Conservation (phyloP, 1,284 basidiomycete genomes). For the Ceratorhiza oryzae-sativae region DNA sequence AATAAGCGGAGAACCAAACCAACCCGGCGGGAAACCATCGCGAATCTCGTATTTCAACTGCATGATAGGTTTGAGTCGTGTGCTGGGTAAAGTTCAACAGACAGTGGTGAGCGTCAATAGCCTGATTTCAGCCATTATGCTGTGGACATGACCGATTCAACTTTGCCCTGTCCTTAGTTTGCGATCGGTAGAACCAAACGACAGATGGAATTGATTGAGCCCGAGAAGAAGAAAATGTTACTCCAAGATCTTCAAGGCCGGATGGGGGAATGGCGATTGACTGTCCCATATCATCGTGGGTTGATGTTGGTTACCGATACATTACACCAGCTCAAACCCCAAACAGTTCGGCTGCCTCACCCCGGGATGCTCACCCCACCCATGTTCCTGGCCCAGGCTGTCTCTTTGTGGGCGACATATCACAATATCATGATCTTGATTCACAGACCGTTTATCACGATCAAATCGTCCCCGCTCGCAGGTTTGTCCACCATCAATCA, state of each 20-base stretch:
- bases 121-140: background rate
- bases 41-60: slow-evolving; percentile 4
- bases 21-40: background rate
- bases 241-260: slow-evolving; percentile 3
- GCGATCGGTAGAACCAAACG: slow-evolving; percentile 24
- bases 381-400: slow-evolving; percentile 19
- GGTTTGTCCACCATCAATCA: slow-evolving; percentile 11
- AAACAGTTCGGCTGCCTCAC: background rate
- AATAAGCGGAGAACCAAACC: background rate
- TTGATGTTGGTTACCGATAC: background rate
- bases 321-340: too few relatives aligned
- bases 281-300: slow-evolving; percentile 30
- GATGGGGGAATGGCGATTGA: slow-evolving; percentile 10
- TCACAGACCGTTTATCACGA: slow-evolving; percentile 27
- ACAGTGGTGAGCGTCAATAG: slow-evolving; percentile 9
- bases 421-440: slow-evolving; percentile 23
- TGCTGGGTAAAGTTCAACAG: slow-evolving; percentile 10
- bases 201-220: slow-evolving; percentile 23
- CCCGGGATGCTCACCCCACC: background rate
- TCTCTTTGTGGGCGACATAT: slow-evolving; percentile 20
- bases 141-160: background rate
- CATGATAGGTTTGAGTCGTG: slow-evolving; percentile 6
- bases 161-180: background rate
- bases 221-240: slow-evolving; percentile 1
- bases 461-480: slow-evolving; percentile 14